Base-by-base conservation (phyloP, 805 yeast species). In the Pichia heedii region DNA sequence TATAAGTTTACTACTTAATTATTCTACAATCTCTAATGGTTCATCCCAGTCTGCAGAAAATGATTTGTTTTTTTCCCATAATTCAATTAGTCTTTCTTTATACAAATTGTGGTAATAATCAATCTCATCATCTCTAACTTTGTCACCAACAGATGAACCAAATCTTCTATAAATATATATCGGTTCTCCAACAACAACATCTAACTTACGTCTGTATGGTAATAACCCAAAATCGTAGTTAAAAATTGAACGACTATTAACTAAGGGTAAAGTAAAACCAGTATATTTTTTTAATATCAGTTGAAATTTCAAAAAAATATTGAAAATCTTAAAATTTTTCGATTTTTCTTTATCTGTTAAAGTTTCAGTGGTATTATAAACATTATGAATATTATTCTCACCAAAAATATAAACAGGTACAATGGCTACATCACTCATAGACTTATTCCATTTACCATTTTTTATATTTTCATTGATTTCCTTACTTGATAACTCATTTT, bases 321-420 rank as follows among this genome's bases (percentile, higher is more conserved):
- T 73, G 54, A 29, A 24, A 30, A 71, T 48, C 55, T 55, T 43
- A 22, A 18, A 13, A 12, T 22, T 22, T 4, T 20, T n/a, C 5
- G 46, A 43, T 32, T 34, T 19, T 4, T 37, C 11, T 7, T 33
- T n/a, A 3, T 50, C 48, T 21, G 12, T 12, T n/a, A 37, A 10
- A 21, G 24, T 3, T 21, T 50, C 38, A 15, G 47, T 54, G 44
- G 66, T 56, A 33, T 56, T 52, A 16, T 61, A 61, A 18, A 76
- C 67, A 43, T 69, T 67, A 54, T 73, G 75, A 33, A 75, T 63
- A 50, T 74, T 76, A 10, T 75, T 90, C 56, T 93, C 98, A 2
- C 98, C 98, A 66, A 88, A 93, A 12, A 85, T 89, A 58, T 84
- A 79, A 3, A 84, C 78, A 0, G 98, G 98, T 4, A 93, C 97